Evolutionary conservation across 805 yeast genomes (phyloP), one percentile per base, ranked within the genome.

Genomic region (Saccharomyces kudriavzevii): DNA sequence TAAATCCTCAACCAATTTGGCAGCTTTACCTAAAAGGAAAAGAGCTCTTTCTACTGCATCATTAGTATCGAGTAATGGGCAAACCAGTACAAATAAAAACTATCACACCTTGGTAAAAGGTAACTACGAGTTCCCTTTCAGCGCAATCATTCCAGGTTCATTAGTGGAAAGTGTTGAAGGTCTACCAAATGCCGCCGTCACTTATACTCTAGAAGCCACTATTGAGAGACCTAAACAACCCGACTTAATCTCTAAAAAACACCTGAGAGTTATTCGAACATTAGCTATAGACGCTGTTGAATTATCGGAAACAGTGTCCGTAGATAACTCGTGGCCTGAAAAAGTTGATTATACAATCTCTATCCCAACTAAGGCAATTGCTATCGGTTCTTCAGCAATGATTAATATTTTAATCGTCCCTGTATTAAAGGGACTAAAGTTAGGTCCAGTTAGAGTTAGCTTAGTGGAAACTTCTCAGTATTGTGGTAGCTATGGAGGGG

Each of bases 321-420:
- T 94, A 30, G 96, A 91, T 64, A 94, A 94, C 68, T 85, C 90
- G 0, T 92, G 99, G 99, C 98, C 99, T 1, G 74, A 82, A 47
- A 92, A 92, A 67, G 89, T 94, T 30, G 98, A 94, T 64, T 92
- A 92, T 68, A 80, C 90, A 1, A 82, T 92, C 55, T 85, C 89
- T 52, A 83, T 87, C 6, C 97, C 98, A 0, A 76, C 90, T 24
- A 85, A 88, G 63, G 96, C 98, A 0, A 80, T 89, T 27, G 95
- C 97, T 0, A 84, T 92, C 46, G 99, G 99, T 1, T 84, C 96
- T 0, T 72, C 81, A 0, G 75, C 87, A 5, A 87, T 89, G 1
- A 78, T 92, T 5, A 79, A 83, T 60, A 76, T 92, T 60, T 74
- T 80, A 59, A 67, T 92, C 60, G 87, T 86, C 3, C 98, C 99